Base-by-base conservation (phyloP, 2,329 filamentous ascomycete genomes). In the Hypoxylon sp. region DNA sequence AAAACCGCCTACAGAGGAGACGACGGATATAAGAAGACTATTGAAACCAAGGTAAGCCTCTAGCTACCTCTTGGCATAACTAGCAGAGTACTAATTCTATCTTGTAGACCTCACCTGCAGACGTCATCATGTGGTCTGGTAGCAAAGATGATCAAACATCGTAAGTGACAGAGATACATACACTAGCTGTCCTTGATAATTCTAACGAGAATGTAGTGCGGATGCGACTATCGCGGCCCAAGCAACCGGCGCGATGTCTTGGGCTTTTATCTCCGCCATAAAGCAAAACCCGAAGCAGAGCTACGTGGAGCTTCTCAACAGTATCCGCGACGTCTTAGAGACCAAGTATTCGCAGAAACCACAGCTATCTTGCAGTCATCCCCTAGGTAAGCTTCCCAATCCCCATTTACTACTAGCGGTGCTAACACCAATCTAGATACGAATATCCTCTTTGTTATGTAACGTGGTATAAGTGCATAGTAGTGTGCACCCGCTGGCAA, bases 281-380 rank as follows among this genome's bases (percentile, higher is more conserved):
- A 93, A 91, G 77, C 96, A 96, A 81, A 96, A 97, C 71, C 92
- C 93, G 0, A 91, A 97, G 68, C 94, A 99, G 78, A 97, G 91
- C 76, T 99, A 99, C 68, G 92, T 99, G 41, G 89, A 97, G 76
- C 78, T 99, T 56, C 82, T 99, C 64, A 97, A 97, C 79, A 96
- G 88, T 73, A 96, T 99, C 66, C 89, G 94, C 57, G 92, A 97
- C 63, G 91, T 97, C 73, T 79, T 99, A 57, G 77, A 90, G 55
- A 85, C 83, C 40, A 93, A 93, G 69, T 99, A 99, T 71, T 82
- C 82, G 7, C 94, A 99, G 77, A 96, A 96, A 78, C 94, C 94
- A 50, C 94, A 99, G 78, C 78, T 99, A 63, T 97, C 92, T 68
- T 95, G 91, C 77, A 97, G 92, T 73, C 94, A 99, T 73, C 94